Evolutionary conservation across 2,329 filamentous ascomycete genomes (phyloP).

Genomic region (Didymella lethalis): DNA sequence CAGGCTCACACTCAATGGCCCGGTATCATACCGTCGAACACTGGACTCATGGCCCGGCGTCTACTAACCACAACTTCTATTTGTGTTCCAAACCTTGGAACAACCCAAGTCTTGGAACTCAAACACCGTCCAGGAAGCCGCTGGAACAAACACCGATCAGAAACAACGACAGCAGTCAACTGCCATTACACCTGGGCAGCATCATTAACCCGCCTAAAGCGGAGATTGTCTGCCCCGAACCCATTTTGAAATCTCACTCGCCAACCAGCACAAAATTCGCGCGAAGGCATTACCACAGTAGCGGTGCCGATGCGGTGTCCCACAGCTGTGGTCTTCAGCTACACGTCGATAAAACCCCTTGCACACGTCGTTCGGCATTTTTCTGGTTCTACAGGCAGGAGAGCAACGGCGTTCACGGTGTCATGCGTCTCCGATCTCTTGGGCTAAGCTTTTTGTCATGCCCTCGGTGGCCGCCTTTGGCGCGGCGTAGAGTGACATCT

Average conservation of each 20-base stretch:
- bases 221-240: conserved; percentile 63
- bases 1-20: neutral
- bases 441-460: conserved; percentile 66
- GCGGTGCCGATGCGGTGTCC: conserved; percentile 59
- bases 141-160: conserved; percentile 29
- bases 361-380: conserved; percentile 63
- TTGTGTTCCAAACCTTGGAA: conserved; percentile 30
- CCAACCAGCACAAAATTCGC: conserved; percentile 64
- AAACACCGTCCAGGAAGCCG: conserved; percentile 27
- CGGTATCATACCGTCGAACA: conserved; percentile 2
- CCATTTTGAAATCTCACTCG: conserved; percentile 55
- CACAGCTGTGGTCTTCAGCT: conserved; percentile 61
- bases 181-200: conserved; percentile 26
- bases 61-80: conserved; percentile 13
- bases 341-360: conserved; percentile 58
- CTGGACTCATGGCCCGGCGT: neutral
- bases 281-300: conserved; percentile 59
- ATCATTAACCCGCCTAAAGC: conserved; percentile 60
- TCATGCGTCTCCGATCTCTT: conserved; percentile 64
- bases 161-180: conserved; percentile 23
- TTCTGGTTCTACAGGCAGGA: conserved; percentile 66
- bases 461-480: conserved; percentile 69
- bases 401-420: conserved; percentile 69
- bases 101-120: conserved; percentile 38
- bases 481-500: conserved; percentile 61